These are phyloP conservation scores for Domatiomyces globalis DNA, from an alignment of 2,329 filamentous ascomycete species.

Conservation along the genomic window DNA sequence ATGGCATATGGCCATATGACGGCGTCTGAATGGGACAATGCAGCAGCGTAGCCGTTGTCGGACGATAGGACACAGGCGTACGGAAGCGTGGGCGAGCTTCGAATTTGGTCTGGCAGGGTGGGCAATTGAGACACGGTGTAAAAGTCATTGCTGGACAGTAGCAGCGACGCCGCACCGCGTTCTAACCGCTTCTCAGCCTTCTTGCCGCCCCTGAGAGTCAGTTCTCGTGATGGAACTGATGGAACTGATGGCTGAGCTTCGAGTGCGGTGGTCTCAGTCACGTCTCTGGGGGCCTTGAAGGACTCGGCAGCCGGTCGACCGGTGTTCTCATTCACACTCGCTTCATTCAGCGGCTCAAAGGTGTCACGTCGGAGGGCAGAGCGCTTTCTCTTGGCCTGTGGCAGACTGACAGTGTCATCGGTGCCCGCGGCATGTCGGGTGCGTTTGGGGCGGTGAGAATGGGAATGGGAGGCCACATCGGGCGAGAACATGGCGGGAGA, in stretches of 20 bases:
- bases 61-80: conserved; percentile 54
- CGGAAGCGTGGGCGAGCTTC: conserved; percentile 40
- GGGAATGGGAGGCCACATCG: conserved; percentile 11
- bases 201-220: conserved; percentile 27
- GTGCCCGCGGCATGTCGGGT: conserved; percentile 22
- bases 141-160: conserved; percentile 58
- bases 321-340: conserved; percentile 17
- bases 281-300: neutral
- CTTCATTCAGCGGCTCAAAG: conserved; percentile 19
- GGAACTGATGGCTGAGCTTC: neutral
- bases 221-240: conserved; percentile 20
- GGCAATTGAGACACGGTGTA: conserved; percentile 78
- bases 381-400: conserved; percentile 33
- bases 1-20: conserved; percentile 77
- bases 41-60: conserved; percentile 59
- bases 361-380: conserved; percentile 28
- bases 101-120: conserved; percentile 64
- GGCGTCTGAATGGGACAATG: conserved; percentile 66
- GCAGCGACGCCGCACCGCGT: conserved; percentile 23
- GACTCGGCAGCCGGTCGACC: conserved; percentile 12
- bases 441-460: conserved; percentile 19
- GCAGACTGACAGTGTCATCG: conserved; percentile 32
- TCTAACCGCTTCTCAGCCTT: conserved; percentile 23
- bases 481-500: conserved; percentile 18
- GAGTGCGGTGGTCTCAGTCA: neutral